Base-by-base conservation (phyloP, 2,329 filamentous ascomycete genomes). In the Chaetomium strumarium region DNA sequence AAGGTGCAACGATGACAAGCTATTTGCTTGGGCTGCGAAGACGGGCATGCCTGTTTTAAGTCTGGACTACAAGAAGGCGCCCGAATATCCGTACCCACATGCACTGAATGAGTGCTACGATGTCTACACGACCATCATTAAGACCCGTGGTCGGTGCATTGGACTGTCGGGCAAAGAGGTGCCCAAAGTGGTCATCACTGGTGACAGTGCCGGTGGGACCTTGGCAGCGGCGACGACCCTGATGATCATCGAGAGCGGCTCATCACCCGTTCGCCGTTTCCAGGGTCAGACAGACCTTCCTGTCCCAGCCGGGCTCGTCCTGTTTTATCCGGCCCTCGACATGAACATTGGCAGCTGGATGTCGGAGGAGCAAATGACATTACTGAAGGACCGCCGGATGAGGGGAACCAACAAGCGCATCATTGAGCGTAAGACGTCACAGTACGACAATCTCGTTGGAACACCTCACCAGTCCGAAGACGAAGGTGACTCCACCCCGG, bases 261-360 rank as follows among this genome's bases (percentile, higher is more conserved):
- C 78, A 41, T 75, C 75, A 3, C 76, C 79, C 16, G 75, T 77
- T 20, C 75, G 79, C 20, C 72, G 77, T 45, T 81, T 77, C 68
- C 72, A 76, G 52, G 76, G 75, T 13, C 77, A 83, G 57, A 72
- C 72, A 17, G 74, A 82, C 2, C 75, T 96, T 6, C 86, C 90
- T 0, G 67, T 80, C 0, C 93, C 93, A 0, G 86, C 88, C 48
- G 92, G 90, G 0, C 70, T 97, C 8, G 77, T 97, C 0, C 76
- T 96, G 45, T 84, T 95, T 53, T 99, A 99, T 63, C 93, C 93
- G 0, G 85, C 86, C 0, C 73, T 99, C 54, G 93, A 97, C 64
- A 90, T 97, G 87, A 96, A 95, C 64, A 97, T 97, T 59, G 90
- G 90, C 36, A 96, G 91, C 68, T 99, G 93, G 93, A 97, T 99